Conservation (phyloP, 306 rosid species). For the Vigna angularis region DNA sequence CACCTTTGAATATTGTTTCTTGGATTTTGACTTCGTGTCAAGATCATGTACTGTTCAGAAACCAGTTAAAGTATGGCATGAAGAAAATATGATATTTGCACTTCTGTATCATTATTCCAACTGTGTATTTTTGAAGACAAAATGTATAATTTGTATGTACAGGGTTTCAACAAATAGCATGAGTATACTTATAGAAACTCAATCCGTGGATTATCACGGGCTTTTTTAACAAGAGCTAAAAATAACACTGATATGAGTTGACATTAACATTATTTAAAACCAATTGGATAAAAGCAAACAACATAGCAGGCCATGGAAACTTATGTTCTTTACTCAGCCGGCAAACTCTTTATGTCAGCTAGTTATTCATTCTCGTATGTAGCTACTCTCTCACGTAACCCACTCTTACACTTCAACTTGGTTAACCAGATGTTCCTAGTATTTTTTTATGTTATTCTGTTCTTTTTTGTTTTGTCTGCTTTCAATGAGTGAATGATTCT, state of each 20-base stretch:
- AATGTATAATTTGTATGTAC: neutral
- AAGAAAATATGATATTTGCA: neutral
- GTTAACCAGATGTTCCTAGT: neutral
- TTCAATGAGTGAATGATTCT: constrained; percentile 15
- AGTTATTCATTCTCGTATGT: constrained; percentile 28
- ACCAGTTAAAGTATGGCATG: neutral
- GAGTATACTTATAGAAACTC: neutral
- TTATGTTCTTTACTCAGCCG: constrained; percentile 41
- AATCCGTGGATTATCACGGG: neutral
- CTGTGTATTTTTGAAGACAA: neutral
- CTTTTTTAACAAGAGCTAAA: neutral
- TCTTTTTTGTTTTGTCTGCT: constrained; percentile 41
- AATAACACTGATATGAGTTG: constrained; percentile 14
- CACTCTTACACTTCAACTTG: neutral
- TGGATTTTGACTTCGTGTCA: constrained; percentile 1
- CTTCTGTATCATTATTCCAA: neutral
- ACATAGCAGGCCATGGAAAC: constrained; percentile 39
- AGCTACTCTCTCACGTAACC: neutral
- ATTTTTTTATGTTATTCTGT: constrained; percentile 3
- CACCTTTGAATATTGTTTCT: neutral
- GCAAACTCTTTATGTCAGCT: constrained; percentile 45
- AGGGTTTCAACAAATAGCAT: neutral
- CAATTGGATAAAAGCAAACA: constrained; percentile 15
- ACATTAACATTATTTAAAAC: constrained; percentile 24
- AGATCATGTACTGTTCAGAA: neutral